A percentile compares a stretch with the other conserved stretches of the same genome.
Conservation (phyloP, 495 filamentous ascomycete species). For the Saxophila tyrrhenica region DNA sequence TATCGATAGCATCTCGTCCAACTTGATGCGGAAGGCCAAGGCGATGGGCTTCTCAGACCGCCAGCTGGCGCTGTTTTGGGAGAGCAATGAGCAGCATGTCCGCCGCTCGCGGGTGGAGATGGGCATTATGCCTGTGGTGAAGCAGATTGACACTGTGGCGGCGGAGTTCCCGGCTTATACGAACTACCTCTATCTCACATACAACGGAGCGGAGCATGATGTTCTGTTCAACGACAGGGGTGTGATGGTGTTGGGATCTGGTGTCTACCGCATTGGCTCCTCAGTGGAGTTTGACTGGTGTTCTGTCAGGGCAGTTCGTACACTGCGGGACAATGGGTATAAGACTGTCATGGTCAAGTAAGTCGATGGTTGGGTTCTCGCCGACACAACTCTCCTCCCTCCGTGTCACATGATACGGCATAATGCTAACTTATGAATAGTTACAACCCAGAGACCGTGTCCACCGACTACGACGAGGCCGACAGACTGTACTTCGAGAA, state of each 20-base stretch:
- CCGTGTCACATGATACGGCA: no score
- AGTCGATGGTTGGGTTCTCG: neutral
- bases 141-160: conserved; percentile 97
- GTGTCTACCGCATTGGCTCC: conserved; percentile 94
- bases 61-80: conserved; percentile 87
- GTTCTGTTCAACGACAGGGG: conserved; percentile 76
- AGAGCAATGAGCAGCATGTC: conserved; percentile 82
- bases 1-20: conserved; percentile 51
- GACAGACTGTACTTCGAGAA: conserved; percentile 96
- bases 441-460: conserved; percentile 81
- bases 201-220: conserved; percentile 84
- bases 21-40: conserved; percentile 70
- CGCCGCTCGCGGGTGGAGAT: conserved; percentile 69
- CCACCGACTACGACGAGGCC: conserved; percentile 93
- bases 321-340: conserved; percentile 71
- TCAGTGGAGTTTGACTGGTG: conserved; percentile 99
- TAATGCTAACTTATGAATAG: neutral
- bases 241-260: conserved; percentile 91
- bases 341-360: conserved; percentile 86
- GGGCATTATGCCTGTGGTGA: conserved; percentile 78
- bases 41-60: conserved; percentile 87
- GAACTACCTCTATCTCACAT: conserved; percentile 95
- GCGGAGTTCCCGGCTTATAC: conserved; percentile 92
- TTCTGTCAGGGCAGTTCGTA: conserved; percentile 91
- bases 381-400: no score